A percentile compares a stretch with the other conserved stretches of the same genome.
phyloP scores from a whole-genome alignment of 805 yeast species.

The Candida taoyuanica region DNA sequence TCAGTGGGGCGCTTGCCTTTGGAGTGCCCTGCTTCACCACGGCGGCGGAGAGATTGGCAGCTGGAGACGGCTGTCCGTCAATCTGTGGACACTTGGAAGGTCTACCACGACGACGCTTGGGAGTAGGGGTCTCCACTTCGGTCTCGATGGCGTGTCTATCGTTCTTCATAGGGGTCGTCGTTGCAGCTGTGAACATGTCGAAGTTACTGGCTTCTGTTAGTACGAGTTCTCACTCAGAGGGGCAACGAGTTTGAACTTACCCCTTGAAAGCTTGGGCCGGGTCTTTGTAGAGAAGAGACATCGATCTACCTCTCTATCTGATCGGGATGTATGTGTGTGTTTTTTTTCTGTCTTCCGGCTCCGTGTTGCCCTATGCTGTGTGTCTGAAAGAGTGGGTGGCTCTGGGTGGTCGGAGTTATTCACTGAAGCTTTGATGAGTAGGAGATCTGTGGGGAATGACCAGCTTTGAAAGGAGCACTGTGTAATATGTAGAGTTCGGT shows the following conservation, averaged over 20 bases:
- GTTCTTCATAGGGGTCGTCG: not conserved
- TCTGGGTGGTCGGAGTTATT: no score
- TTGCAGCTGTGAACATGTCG: slow-evolving; percentile 1
- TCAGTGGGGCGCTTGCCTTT: slow-evolving; percentile 24
- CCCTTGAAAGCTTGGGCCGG: not conserved
- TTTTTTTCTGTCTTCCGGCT: no score
- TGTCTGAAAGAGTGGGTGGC: not conserved
- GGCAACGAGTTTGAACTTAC: no score
- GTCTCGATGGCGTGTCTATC: slow-evolving; percentile 1
- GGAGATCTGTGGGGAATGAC: no score
- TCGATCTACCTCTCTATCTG: no score
- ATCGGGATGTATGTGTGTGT: not conserved
- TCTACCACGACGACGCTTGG: slow-evolving; percentile 29
- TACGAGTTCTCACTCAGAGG: no score
- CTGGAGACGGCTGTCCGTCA: slow-evolving; percentile 16
- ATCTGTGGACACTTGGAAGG: slow-evolving; percentile 19
- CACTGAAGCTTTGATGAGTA: no score
- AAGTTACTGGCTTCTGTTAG: slow-evolving; percentile 5
- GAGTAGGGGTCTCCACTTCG: slow-evolving; percentile 17
- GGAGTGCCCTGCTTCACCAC: slow-evolving; percentile 28
- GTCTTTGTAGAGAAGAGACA: slow-evolving; percentile 3
- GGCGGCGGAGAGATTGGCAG: slow-evolving; percentile 27
- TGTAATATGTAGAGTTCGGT: no score
- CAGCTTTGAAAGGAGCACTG: no score
- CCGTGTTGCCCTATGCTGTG: no score